phyloP scores from a whole-genome alignment of 2,329 filamentous ascomycete species.

The Botryotinia convoluta region DNA sequence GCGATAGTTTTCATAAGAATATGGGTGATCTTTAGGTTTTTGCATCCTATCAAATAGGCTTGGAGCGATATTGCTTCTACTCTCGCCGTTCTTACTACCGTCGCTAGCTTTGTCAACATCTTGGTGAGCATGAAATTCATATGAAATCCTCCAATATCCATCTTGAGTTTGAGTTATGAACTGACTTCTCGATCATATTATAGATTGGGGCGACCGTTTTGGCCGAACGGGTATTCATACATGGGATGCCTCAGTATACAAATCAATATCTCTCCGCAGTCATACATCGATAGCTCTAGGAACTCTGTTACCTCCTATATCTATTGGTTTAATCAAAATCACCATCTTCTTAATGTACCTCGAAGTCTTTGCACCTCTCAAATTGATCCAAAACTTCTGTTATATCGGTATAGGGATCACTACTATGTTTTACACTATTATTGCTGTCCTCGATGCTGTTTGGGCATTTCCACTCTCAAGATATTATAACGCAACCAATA shows the following conservation, averaged over 20 bases:
- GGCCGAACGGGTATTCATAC: neutral
- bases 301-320: neutral
- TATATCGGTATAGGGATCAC: neutral
- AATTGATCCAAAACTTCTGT: neutral
- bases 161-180: neutral
- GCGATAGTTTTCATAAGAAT: no score
- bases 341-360: neutral
- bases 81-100: neutral
- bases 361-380: neutral
- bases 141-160: neutral
- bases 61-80: neutral
- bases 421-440: neutral
- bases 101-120: neutral
- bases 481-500: neutral
- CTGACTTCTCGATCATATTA: neutral
- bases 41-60: neutral
- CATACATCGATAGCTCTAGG: neutral
- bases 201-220: neutral
- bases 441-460: accelerated
- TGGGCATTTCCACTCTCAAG: neutral
- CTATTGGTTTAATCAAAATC: neutral
- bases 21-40: neutral
- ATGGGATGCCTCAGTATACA: neutral
- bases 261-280: neutral
- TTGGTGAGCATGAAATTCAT: neutral